Percentiles rank a stretch among this genome's conserved stretches.
Conservation (phyloP, 805 yeast species). For the Candida sakaeoensis region DNA sequence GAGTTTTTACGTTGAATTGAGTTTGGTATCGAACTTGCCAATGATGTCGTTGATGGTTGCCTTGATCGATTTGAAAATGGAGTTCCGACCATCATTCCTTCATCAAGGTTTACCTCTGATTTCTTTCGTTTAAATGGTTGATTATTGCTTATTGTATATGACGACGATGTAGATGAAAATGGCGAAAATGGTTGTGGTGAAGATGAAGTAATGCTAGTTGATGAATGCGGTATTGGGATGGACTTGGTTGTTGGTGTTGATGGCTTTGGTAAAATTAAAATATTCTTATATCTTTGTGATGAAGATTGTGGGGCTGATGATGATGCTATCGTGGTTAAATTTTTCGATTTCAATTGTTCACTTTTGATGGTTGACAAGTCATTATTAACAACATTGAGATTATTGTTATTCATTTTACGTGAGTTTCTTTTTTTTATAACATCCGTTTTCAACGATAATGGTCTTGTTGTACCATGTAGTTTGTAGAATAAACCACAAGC, state of each 20-base stretch:
- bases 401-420: constrained; percentile 8
- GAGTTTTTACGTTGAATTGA: constrained; percentile 12
- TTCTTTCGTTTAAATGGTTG: constrained; percentile 42
- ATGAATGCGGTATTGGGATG: constrained; percentile 26
- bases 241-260: constrained; percentile 18
- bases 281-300: constrained; percentile 29
- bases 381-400: too few relatives aligned
- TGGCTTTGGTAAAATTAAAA: constrained; percentile 41
- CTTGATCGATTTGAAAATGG: constrained; percentile 9
- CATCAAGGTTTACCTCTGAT: constrained; percentile 25
- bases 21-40: constrained; percentile 8
- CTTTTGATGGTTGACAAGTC: constrained; percentile 1
- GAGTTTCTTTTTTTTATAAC: constrained; percentile 49
- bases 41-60: constrained; percentile 8
- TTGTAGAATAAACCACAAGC: constrained; percentile 63
- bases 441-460: constrained; percentile 55
- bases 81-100: not conserved
- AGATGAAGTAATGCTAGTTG: constrained; percentile 20
- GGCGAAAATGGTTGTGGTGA: constrained; percentile 12
- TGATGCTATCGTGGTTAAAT: constrained; percentile 1
- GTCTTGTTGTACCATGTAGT: constrained; percentile 61
- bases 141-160: constrained; percentile 14
- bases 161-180: constrained; percentile 10
- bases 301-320: constrained; percentile 8
- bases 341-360: constrained; percentile 4